Base-by-base conservation (phyloP, 2,329 filamentous ascomycete genomes). In the Graphilbum fragrans region DNA sequence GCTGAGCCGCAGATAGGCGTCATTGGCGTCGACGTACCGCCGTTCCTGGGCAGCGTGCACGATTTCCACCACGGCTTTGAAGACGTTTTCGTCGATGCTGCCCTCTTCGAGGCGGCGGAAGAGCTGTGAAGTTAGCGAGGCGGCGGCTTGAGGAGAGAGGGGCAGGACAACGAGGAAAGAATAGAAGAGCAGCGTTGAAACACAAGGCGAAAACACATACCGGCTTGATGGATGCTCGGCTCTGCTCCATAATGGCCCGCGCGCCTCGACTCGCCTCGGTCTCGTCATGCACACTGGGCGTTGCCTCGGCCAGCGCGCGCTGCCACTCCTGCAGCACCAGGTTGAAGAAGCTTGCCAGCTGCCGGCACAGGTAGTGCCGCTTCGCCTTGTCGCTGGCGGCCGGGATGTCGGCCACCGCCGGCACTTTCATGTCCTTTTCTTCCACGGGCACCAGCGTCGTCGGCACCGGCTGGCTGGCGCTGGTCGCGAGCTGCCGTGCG, bases 271-370 rank as follows among this genome's bases (percentile, higher is more conserved):
- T 86, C 18, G 85, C 78, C 49, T 80, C 82, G 22, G 84, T 88
- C 41, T 77, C 71, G 75, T 51, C 83, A 77, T 18, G 37, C 11
- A 27, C 35, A 11, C 29, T 35, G 17, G 42, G 25, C n/a, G 39
- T 41, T 7, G 47, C 43, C 39, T 47, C 45, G 6, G 75, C 75
- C 52, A 98, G 74, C 5, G 88, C 87, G 33, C 65, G 57, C 52
- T 88, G 77, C 82, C 93, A 98, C 59, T 93, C 90, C 35, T 71
- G 74, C 44, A 98, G 67, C n/a, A 98, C 77, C 78, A 98, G 86
- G 41, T 85, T 93, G 65, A 98, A 96, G 66, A 95, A 98, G 38
- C 85, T 92, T 18, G 84, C 85, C 42, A 98, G 70, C 60, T 98
- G 90, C 11, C 90, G 73, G 64, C 82, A 90, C 33, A 98, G 66